Base-by-base conservation (phyloP, 257 asterid genomes). In the Henckelia pumila region DNA sequence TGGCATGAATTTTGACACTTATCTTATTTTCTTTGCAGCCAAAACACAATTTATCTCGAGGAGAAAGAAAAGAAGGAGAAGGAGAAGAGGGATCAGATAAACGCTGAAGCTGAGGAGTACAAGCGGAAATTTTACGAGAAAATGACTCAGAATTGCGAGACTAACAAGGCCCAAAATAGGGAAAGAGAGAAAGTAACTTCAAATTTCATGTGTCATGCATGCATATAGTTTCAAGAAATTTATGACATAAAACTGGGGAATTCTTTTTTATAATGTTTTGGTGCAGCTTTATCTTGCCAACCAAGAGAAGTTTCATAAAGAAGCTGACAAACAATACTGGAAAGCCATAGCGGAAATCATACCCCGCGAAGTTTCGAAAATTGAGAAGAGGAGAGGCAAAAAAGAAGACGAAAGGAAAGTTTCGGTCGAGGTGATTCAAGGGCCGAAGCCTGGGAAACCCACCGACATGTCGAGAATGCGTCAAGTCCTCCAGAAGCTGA, bases 371-470 rank as follows among this genome's bases (percentile, higher is more conserved):
- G 91, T 93, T 16, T 84, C 96, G 37, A 88, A 83, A 56, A 40
- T 90, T 3, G 99, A 93, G 89, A 93, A 80, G 87, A 88, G 99
- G 59, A 76, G 99, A 72, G 77, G 88, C 28, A 82, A 65, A 58
- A 92, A 77, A 57, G 91, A 89, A 7, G 95, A 88, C 26, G 89
- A 88, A 37, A 85, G 77, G 80, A 91, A 87, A 60, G 81, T 95
- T 16, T 77, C 95, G 0, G 77, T 94, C 28, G 49, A 80, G 10
- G 96, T 94, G 7, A 68, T 94, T 77, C 95, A 90, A 9, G 99
- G 97, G 0, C 99, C 96, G 19, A 94, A 94, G 79, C 99, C 97
- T 3, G 99, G 97, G 1, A 94, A 94, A 70, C 93, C 99, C 0
- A 86, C 99, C 0, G 97, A 94, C 65, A 88, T 88, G 80, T 32